A percentile compares a stretch with the other conserved stretches of the same genome.
Conservation (phyloP, 208 protist species). For the Acanthamoeba polyphaga region DNA sequence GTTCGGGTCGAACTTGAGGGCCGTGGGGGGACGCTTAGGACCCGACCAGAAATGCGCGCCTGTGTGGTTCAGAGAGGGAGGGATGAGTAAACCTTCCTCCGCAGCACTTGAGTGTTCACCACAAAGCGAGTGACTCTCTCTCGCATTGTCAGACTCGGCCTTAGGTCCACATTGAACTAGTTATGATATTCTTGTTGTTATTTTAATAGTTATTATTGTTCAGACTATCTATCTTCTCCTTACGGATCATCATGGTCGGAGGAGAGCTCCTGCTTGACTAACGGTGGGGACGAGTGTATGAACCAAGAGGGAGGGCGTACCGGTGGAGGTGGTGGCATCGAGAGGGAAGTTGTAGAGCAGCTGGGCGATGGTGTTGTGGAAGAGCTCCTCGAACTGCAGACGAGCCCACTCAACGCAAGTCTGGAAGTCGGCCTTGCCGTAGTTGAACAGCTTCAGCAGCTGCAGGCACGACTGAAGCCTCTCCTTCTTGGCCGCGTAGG, state of each 20-base stretch:
- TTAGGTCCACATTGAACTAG: slow-evolving; percentile 13
- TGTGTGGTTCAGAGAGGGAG: background rate
- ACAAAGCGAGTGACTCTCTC: background rate
- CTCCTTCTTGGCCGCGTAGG: slow-evolving; percentile 67
- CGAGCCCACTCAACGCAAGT: slow-evolving; percentile 96
- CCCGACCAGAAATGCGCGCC: slow-evolving; percentile 92
- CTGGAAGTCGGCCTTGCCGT: slow-evolving; percentile 86
- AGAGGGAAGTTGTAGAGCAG: slow-evolving; percentile 98
- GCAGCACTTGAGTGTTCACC: background rate
- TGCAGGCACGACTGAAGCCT: slow-evolving; percentile 76
- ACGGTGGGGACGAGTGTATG: background rate
- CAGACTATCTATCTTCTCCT: slow-evolving; percentile 27
- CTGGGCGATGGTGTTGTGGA: slow-evolving; percentile 96
- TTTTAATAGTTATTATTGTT: slow-evolving; percentile 64
- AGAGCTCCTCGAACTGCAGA: slow-evolving; percentile 96
- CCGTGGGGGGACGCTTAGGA: slow-evolving; percentile 92
- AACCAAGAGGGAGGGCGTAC: background rate
- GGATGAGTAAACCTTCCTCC: background rate
- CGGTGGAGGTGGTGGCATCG: slow-evolving; percentile 88
- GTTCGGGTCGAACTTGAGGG: slow-evolving; percentile 90
- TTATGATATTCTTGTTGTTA: background rate
- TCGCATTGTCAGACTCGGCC: slow-evolving; percentile 52
- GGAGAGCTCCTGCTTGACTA: background rate
- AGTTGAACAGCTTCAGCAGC: slow-evolving; percentile 69
- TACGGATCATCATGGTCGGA: slow-evolving; percentile 35